These are phyloP conservation scores for Sarocladiaceae sp. DNA, from an alignment of 2,329 filamentous ascomycete genomes.

Conservation along the genomic window DNA sequence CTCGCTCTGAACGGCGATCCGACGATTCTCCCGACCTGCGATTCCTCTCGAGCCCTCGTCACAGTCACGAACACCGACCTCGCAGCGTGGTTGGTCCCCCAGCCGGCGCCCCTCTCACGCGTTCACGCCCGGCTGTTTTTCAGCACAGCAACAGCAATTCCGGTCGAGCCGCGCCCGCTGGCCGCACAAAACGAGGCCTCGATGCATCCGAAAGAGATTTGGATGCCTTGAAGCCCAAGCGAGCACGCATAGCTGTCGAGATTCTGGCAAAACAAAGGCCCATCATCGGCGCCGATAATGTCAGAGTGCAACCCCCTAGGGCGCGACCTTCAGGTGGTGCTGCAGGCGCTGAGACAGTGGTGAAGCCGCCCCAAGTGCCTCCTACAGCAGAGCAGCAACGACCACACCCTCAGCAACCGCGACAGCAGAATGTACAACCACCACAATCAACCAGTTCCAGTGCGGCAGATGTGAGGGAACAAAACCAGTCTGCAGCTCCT, in stretches of 20 bases:
- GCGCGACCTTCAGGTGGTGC: conserved; percentile 17
- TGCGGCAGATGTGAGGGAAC: conserved; percentile 11
- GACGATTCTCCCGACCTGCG: conserved; percentile 18
- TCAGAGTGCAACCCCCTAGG: conserved; percentile 21
- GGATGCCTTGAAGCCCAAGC: conserved; percentile 41
- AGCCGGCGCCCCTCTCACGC: conserved; percentile 18
- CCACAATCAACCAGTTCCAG: conserved; percentile 9
- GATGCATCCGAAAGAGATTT: conserved; percentile 38
- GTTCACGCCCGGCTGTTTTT: conserved; percentile 14
- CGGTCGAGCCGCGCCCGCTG: conserved; percentile 15
- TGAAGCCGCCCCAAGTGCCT: conserved; percentile 10
- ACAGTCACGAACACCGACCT: conserved; percentile 22
- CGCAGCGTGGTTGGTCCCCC: neutral
- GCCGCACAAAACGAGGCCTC: conserved; percentile 43
- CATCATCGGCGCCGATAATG: conserved; percentile 13
- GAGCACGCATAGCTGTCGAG: conserved; percentile 46
- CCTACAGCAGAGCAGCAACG: conserved; percentile 17
- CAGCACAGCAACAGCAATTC: conserved; percentile 12
- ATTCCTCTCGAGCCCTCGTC: conserved; percentile 17
- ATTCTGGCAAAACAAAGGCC: conserved; percentile 32
- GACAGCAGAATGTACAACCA: conserved; percentile 1
- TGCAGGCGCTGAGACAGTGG: conserved; percentile 1
- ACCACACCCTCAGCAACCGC: conserved; percentile 11
- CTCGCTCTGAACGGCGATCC: conserved; percentile 44
- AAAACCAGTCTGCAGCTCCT: conserved; percentile 16